Evolutionary conservation across 306 rosid species (phyloP).

Genomic region (Elaeagnus macrophylla): DNA sequence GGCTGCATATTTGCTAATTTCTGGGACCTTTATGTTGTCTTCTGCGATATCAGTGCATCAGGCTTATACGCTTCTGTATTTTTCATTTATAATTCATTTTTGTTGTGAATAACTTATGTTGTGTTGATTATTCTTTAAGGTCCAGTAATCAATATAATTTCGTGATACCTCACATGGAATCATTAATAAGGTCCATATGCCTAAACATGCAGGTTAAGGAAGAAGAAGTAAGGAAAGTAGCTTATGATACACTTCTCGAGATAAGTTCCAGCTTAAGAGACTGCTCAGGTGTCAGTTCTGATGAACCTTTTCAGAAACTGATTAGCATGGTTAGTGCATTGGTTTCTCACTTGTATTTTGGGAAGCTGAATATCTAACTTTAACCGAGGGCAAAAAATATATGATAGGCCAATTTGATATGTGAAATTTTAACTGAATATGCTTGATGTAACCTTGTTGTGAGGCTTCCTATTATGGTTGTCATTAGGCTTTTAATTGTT

Average conservation of each 20-base stretch:
- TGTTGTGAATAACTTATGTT: no score
- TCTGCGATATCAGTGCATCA: no score
- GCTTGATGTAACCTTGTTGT: not conserved
- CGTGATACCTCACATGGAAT: no score
- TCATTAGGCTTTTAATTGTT: not conserved
- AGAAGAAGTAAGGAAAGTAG: constrained; percentile 67
- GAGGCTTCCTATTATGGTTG: not conserved
- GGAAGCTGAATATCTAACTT: not conserved
- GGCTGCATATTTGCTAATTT: no score
- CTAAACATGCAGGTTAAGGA: constrained; percentile 53
- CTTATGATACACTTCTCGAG: constrained; percentile 57
- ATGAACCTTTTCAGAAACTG: constrained; percentile 51
- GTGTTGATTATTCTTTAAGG: no score
- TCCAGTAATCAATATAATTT: no score
- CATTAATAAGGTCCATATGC: no score
- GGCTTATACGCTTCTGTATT: no score
- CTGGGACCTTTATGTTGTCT: no score
- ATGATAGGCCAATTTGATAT: no score
- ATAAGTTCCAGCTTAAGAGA: constrained; percentile 62
- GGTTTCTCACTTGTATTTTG: constrained; percentile 11
- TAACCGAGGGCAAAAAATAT: not conserved
- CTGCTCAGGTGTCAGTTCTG: constrained; percentile 29
- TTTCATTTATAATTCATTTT: no score
- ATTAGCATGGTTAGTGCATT: constrained; percentile 64
- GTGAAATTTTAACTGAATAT: no score